Evolutionary conservation across 2,329 filamentous ascomycete genomes (phyloP).

Genomic region (Ceratocystis colombiana): DNA sequence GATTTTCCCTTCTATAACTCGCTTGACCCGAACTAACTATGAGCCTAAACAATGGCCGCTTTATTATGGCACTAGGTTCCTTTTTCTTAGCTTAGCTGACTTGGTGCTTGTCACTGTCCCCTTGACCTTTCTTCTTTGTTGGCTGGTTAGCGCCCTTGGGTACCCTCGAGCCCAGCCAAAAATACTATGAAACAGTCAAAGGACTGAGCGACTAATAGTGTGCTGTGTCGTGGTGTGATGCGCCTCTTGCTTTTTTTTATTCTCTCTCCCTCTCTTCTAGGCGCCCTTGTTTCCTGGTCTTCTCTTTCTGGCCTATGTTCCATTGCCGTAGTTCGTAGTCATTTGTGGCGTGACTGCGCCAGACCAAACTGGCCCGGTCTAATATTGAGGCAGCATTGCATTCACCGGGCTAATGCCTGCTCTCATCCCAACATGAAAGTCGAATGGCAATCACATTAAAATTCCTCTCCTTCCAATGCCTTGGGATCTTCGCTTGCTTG

Average conservation of each 20-base stretch:
- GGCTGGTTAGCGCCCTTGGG: not conserved
- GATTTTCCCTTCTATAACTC: constrained; percentile 3
- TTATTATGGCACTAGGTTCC: not conserved
- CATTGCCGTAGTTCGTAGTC: not conserved
- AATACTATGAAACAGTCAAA: constrained; percentile 9
- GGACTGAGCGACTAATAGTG: not conserved
- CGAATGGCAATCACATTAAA: constrained; percentile 14
- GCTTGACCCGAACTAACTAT: constrained; percentile 2
- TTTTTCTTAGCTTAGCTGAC: not conserved
- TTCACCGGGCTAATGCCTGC: not conserved
- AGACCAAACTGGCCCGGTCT: not conserved
- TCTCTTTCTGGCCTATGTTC: not conserved
- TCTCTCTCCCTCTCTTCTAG: not conserved
- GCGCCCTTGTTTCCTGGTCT: not conserved
- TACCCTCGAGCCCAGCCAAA: not conserved
- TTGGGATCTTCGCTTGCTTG: not conserved
- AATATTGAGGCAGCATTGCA: not conserved
- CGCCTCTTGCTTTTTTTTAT: not conserved
- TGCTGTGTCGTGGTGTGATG: not conserved
- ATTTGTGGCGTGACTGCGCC: constrained; percentile 1
- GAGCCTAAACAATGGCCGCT: not conserved
- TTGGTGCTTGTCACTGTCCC: not conserved
- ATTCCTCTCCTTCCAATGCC: not conserved
- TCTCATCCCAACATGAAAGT: not conserved
- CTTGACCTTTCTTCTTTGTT: not conserved